A percentile compares a stretch with the other conserved stretches of the same genome.
phyloP scores from a whole-genome alignment of 495 filamentous ascomycete species.

The Rhizodiscina lignyota region DNA sequence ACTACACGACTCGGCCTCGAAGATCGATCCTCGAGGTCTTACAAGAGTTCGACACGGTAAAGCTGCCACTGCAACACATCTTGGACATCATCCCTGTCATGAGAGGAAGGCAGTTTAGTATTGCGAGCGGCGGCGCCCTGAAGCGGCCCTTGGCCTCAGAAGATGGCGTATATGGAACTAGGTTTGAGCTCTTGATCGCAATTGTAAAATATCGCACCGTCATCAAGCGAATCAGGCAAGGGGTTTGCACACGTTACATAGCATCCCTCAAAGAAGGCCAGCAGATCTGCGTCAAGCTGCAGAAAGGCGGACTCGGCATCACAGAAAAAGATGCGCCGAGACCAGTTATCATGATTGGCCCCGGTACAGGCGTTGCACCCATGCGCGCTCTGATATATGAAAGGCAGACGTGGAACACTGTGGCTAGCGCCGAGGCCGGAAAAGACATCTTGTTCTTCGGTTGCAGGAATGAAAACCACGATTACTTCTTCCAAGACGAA shows the following conservation, averaged over 20 bases:
- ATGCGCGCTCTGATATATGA: conserved; percentile 69
- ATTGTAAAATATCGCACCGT: conserved; percentile 84
- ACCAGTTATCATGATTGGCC: conserved; percentile 66
- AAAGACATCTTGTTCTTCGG: conserved; percentile 57
- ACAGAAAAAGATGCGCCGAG: conserved; percentile 22
- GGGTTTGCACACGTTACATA: conserved; percentile 81
- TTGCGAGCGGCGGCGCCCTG: conserved; percentile 53
- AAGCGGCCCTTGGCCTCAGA: conserved; percentile 20
- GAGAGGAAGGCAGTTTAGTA: conserved; percentile 70
- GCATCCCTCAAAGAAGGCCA: conserved; percentile 42
- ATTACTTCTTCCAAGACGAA: conserved; percentile 69
- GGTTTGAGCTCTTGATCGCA: conserved; percentile 69
- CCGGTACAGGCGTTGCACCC: conserved; percentile 84
- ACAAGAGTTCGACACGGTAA: conserved; percentile 72
- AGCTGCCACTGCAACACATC: conserved; percentile 58
- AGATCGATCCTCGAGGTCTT: conserved; percentile 84
- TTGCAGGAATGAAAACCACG: conserved; percentile 49
- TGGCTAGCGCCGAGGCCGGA: conserved; percentile 3
- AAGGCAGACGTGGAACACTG: conserved; percentile 27
- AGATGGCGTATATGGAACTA: conserved; percentile 15
- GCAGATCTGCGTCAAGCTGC: conserved; percentile 38
- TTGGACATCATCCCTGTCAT: conserved; percentile 58
- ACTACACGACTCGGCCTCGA: conserved; percentile 86
- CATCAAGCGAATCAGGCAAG: conserved; percentile 68
- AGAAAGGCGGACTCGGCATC: conserved; percentile 38